phyloP scores from a whole-genome alignment of 495 filamentous ascomycete species.

The Sordaria brevicollis region DNA sequence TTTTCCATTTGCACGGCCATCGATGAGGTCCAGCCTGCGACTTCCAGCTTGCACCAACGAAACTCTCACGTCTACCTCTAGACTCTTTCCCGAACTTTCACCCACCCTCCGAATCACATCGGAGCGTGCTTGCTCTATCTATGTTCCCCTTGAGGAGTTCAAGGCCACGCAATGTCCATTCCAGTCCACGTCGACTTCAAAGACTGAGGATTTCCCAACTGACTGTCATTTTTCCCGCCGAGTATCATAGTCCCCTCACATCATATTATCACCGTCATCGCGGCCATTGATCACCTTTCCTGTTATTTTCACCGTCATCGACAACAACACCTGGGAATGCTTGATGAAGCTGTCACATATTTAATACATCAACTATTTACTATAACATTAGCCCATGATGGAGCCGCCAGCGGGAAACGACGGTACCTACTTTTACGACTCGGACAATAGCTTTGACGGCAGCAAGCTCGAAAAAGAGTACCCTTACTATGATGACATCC shows the following conservation, averaged over 20 bases:
- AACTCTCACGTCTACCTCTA: background rate
- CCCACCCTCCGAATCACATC: background rate
- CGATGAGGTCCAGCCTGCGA: background rate
- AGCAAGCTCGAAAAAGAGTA: background rate
- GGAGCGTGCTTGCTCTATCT: background rate
- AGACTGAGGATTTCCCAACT: background rate
- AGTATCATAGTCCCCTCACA: background rate
- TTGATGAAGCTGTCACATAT: background rate
- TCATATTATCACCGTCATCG: background rate
- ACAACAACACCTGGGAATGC: background rate
- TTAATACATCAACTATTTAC: background rate
- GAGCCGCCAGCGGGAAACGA: too few relatives aligned
- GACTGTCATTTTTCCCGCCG: background rate
- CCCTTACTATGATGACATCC: too few relatives aligned
- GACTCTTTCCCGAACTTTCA: background rate
- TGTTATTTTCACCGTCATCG: background rate
- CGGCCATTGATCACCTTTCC: background rate
- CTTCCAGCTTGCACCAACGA: background rate
- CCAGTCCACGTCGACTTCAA: background rate
- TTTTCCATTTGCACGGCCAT: background rate
- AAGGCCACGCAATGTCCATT: background rate
- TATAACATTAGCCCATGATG: background rate
- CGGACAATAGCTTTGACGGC: background rate
- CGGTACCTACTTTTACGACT: background rate
- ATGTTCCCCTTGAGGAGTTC: background rate